phyloP scores from a whole-genome alignment of 345 rosid genomes.

The Atalantia buxifolia region DNA sequence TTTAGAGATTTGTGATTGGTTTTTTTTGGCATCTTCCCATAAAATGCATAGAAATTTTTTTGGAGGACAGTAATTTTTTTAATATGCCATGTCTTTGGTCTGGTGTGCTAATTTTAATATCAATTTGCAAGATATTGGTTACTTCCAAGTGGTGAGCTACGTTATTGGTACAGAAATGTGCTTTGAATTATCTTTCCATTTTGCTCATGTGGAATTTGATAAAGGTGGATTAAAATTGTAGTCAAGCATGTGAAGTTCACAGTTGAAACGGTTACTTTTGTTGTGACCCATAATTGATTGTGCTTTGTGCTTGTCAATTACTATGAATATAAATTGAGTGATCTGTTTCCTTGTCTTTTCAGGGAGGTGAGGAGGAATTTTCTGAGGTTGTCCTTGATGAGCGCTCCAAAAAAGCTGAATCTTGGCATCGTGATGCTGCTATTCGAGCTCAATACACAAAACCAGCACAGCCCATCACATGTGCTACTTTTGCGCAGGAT shows the following conservation, averaged over 20 bases:
- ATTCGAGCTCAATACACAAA: slow-evolving; percentile 52
- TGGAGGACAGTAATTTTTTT: neutral
- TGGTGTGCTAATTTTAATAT: neutral
- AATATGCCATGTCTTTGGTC: neutral
- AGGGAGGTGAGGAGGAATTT: slow-evolving; percentile 71
- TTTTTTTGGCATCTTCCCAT: neutral
- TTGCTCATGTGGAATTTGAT: slow-evolving; percentile 1
- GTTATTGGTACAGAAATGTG: neutral
- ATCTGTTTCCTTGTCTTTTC: slow-evolving; percentile 16
- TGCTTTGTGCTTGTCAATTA: neutral
- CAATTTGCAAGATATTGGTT: neutral
- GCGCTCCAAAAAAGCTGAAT: slow-evolving; percentile 69
- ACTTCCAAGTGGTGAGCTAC: neutral
- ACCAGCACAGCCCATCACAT: slow-evolving; percentile 81
- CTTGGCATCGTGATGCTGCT: slow-evolving; percentile 91
- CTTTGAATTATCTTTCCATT: neutral
- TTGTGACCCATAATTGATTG: neutral
- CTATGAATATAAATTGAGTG: neutral
- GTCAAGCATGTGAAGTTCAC: neutral
- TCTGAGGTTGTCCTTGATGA: slow-evolving; percentile 74
- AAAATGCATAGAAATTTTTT: neutral
- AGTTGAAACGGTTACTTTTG: neutral
- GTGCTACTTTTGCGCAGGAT: slow-evolving; percentile 98
- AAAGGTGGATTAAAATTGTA: neutral
- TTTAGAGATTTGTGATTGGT: neutral